Base-by-base conservation (phyloP, 441 rosid genomes). In the Flueggea neowawraea region DNA sequence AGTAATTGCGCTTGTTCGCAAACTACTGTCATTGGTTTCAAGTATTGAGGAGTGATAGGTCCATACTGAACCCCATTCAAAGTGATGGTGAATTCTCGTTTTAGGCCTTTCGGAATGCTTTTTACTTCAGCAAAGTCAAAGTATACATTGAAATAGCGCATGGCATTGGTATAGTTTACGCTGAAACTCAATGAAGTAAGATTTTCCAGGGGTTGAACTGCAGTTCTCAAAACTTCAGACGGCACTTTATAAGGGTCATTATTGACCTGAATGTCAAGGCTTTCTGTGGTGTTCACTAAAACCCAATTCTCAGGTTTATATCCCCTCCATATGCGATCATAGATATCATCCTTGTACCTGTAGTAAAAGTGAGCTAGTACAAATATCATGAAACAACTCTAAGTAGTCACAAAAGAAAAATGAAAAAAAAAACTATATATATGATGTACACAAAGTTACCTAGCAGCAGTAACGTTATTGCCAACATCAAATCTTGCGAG, bases 121-220 rank as follows among this genome's bases (percentile, higher is more conserved):
- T 49, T 13, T 33, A 60, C n/a, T 48, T 73, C 77, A 4, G 66
- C 51, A 16, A 72, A 72, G 69, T 72, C 61, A 22, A 72, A 55
- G 65, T 47, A 67, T 3, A 64, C 1, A 41, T 60, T 60, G 32
- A 6, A 45, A 10, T 16, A 6, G 4, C 6, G 0, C 0, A 16
- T 2, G 15, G 3, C 0, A 5, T 2, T 0, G 2, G 50, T 0
- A 9, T 10, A 13, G 17, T 47, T 9, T 4, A 4, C n/a, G 14
- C 2, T 28, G 57, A 1, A 33, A 50, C 13, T 17, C 48, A 64
- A 12, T 16, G 50, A 49, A 16, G 15, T 48, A 48, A 39, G 41
- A 31, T 58, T 41, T 54, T 43, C 59, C 22, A 4, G 28, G 0
- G 53, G 62, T 15, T 41, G 55, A 10, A 15, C 59, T 6, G 60